Evolutionary conservation across 2,329 filamentous ascomycete species (phyloP).

Genomic region (Geosmithia flava): DNA sequence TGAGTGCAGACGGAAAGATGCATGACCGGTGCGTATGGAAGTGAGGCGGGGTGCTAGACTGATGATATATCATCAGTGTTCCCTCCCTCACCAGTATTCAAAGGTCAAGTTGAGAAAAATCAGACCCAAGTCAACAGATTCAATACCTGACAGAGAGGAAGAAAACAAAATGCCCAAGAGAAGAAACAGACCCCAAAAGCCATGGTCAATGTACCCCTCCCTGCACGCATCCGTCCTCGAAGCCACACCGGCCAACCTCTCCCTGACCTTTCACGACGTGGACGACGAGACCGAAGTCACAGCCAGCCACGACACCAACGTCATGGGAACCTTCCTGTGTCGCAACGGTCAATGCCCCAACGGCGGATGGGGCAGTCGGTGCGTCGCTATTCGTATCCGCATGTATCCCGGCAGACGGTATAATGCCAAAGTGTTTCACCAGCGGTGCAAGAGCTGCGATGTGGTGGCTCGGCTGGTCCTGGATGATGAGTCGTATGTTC

Average conservation of each 20-base stretch:
- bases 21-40: too few species aligned
- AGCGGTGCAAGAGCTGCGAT: slow-evolving; percentile 19
- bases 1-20: too few species aligned
- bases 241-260: neutral
- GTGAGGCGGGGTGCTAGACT: too few species aligned
- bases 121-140: too few species aligned
- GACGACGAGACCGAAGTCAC: slow-evolving; percentile 6
- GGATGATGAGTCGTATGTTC: slow-evolving; percentile 16
- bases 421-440: slow-evolving; percentile 22
- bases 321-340: slow-evolving; percentile 15
- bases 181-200: neutral
- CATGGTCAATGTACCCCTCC: neutral
- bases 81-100: too few species aligned
- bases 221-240: neutral
- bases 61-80: too few species aligned
- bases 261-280: slow-evolving; percentile 8
- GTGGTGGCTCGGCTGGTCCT: slow-evolving; percentile 12
- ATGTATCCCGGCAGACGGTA: slow-evolving; percentile 15
- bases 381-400: slow-evolving; percentile 19
- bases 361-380: slow-evolving; percentile 17
- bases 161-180: too few species aligned
- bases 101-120: too few species aligned
- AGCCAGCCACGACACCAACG: slow-evolving; percentile 4
- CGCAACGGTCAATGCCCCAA: slow-evolving; percentile 10
- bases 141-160: too few species aligned